Base-by-base conservation (phyloP, 169 alveolate genomes). In the Neospora caninum region DNA sequence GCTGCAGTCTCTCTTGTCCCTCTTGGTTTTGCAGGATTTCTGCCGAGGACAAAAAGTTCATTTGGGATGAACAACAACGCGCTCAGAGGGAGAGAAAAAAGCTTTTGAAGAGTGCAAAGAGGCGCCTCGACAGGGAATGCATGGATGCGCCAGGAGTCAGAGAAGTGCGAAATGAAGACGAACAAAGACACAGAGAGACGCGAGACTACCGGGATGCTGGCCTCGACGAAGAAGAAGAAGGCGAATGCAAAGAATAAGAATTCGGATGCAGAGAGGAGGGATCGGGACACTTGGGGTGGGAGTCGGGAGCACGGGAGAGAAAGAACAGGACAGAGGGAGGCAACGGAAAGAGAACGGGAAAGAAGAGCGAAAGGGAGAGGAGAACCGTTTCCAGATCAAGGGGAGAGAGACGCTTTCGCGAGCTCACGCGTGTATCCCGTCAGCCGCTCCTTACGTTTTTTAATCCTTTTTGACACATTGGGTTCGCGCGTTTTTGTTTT, bases 41-140 rank as follows among this genome's bases (percentile, higher is more conserved):
- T n/a, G 64, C 82, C 27, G 96, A 94, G 43, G 96, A 94, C 94
- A 94, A 67, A 80, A 83, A 91, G 39, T 94, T 94, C 69, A 94
- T 94, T 29, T 94, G 96, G 96, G 96, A 94, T 64, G 96, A 94
- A 38, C 96, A 94, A 36, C 83, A 86, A 70, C 73, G 95, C 82
- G 95, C 88, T 42, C 96, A 94, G 82, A 38, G 39, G 89, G 89
- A 82, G 67, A 36, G 89, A 36, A 38, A 41, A 49, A 38, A 82
- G 67, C 42, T 34, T 1, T n/a, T 34, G 84, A 18, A n/a, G 42
- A 16, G n/a, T 27, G 43, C 45, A 13, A 1, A n/a, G 84, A 31
- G n/a, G 43, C 84, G 25, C 13, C 43, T 27, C 31, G 73, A 9
- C 31, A 64, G n/a, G 31, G 73, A 22, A 9, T 13, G n/a, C 73